Evolutionary conservation across 306 rosid species (phyloP), one percentile per base, ranked within the genome.

Genomic region (Biancaea sappan): DNA sequence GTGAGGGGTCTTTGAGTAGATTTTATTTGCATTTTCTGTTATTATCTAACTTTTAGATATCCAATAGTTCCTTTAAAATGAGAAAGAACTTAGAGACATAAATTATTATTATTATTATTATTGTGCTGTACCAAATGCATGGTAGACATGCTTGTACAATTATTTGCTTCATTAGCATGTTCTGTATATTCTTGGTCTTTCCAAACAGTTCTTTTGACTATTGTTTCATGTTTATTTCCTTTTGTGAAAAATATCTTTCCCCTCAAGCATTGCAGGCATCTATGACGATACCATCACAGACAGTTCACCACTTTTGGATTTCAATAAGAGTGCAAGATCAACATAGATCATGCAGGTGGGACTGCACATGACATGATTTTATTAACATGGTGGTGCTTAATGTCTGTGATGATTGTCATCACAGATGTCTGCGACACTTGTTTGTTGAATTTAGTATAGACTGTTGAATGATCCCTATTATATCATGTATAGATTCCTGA

Each of bases 291-390:
- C 61, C 85, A 83, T 86, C 88, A 84, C 86, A 86, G 86, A 88
- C 84, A 73, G 64, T 82, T 82, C 78, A 73, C 72, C 85, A 69
- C 87, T 72, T 85, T 82, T 90, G 92, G 90, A 61, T 85, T 82
- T 92, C 81, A 78, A 66, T 82, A 75, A 80, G 79, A 78, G 79
- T 87, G 82, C 84, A 38, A 84, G 84, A 40, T 80, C 89, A 68
- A 74, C 85, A 50, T 85, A 70, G 85, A 77, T 87, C 75, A 48
- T 88, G 84, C 84, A 92, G 89, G 90, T 90, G 94, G 95, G 91
- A 66, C 80, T 60, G 79, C 81, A 77, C 71, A 77, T 82, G 85
- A 73, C 77, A 68, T 79, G 60, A 66, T 68, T 75, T 75, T 29
- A 81, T 84, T 82, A 77, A 71, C 85, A 82, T 71, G 81, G 76